A percentile compares a stretch with the other conserved stretches of the same genome.
These are phyloP conservation scores for Cladosporium halotolerans DNA, from an alignment of 2,329 filamentous ascomycete species.

Conservation along the genomic window DNA sequence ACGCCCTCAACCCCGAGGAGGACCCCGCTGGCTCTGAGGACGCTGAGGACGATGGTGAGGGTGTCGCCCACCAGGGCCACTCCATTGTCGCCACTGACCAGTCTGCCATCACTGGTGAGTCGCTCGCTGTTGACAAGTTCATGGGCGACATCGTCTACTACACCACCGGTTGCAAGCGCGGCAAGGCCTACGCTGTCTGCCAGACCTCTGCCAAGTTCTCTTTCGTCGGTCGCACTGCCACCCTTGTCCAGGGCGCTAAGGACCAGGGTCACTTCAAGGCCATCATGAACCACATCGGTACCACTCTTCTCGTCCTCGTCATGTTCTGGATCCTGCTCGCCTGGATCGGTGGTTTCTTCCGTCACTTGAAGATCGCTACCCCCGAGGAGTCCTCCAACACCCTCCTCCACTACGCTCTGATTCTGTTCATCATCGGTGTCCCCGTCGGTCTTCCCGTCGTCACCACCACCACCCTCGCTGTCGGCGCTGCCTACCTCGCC, in stretches of 20 bases:
- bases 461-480: slow-evolving; percentile 69
- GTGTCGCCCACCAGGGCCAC: slow-evolving; percentile 57
- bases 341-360: slow-evolving; percentile 77
- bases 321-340: slow-evolving; percentile 69
- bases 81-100: slow-evolving; percentile 68
- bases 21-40: slow-evolving; percentile 56
- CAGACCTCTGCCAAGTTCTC: slow-evolving; percentile 63
- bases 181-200: slow-evolving; percentile 66
- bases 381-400: slow-evolving; percentile 54
- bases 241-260: slow-evolving; percentile 66
- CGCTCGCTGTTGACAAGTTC: slow-evolving; percentile 71
- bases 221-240: slow-evolving; percentile 70
- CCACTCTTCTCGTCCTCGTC: slow-evolving; percentile 65
- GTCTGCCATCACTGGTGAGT: slow-evolving; percentile 76
- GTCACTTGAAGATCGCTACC: slow-evolving; percentile 57
- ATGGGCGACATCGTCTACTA: slow-evolving; percentile 72
- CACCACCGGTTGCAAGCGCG: slow-evolving; percentile 75
- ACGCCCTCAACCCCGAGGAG: slow-evolving; percentile 48
- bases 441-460: slow-evolving; percentile 75
- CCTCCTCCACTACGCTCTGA: slow-evolving; percentile 62
- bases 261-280: slow-evolving; percentile 76
- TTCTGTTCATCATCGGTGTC: slow-evolving; percentile 70
- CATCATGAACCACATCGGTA: slow-evolving; percentile 77
- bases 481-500: slow-evolving; percentile 70
- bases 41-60: slow-evolving; percentile 52